Base-by-base conservation (phyloP, 2,329 filamentous ascomycete genomes). In the Aspergillus tamarii region DNA sequence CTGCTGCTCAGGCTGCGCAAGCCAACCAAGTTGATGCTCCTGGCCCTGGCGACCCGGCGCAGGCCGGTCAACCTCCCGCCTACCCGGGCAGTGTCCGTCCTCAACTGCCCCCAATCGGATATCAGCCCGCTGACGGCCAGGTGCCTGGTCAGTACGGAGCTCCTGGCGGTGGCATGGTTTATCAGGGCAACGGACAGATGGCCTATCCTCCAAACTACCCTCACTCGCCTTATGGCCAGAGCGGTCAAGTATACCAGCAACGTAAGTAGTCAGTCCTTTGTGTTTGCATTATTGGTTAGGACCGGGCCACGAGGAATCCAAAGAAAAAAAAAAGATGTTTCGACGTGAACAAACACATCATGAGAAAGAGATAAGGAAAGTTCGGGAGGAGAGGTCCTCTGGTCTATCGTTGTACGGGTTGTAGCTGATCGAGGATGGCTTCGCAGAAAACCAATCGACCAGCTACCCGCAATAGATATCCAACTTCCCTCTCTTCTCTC, bases 41-140 rank as follows among this genome's bases (percentile, higher is more conserved):
- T 61, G 76, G 79, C 57, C 72, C 78, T 55, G 81, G 53, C 84
- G 89, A 80, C 74, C 84, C 69, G 56, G 75, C 76, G 36, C 78
- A 81, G 69, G 72, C 65, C 56, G 77, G 74, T 54, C 80, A 81
- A 65, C 74, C 78, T 46, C 74, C 80, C 54, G 76, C 79, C 41
- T 84, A 84, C 63, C 80, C 82, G 67, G 80, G 80, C 67, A 79
- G 77, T 66, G 84, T 85, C 54, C 84, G 87, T 50, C 84, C 89
- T 62, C 91, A 92, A 72, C 82, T 93, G 34, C 91, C 91, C 53
- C 91, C 91, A 2, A 92, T 93, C 72, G 89, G 89, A 14, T 94
- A 93, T 72, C 87, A 90, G 72, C 83, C 87, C 54, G 80, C 81
- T 34, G 82, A 84, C 55, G 80, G 82, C 60, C 83, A 85, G 69